Base-by-base conservation (phyloP, 208 protist genomes). In the Trypanosomatidae sp. region DNA sequence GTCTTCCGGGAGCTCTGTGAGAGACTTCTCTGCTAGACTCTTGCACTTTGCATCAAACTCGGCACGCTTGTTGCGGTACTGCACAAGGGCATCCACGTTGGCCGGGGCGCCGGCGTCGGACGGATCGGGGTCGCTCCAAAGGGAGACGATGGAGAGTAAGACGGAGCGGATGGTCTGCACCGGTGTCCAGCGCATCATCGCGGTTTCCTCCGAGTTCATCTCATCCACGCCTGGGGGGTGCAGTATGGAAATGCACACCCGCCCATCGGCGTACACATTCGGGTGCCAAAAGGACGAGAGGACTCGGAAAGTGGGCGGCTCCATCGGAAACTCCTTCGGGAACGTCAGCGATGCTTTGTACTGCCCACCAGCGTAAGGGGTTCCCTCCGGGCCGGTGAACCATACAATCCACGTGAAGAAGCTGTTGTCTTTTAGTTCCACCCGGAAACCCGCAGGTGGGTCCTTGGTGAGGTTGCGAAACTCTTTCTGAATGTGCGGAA, bases 201-300 rank as follows among this genome's bases (percentile, higher is more conserved):
- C 91, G 3, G 82, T 96, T 68, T 96, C 87, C 64, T 95, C 86
- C 13, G 84, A 85, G 67, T 93, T 97, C 81, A 95, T 95, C 72
- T 94, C 94, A 80, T 99, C 98, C 44, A 98, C 98, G 50, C 98
- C 98, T 0, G 98, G 98, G 10, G 97, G 89, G 74, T 99, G 98
- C 41, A 99, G 90, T 78, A 99, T 99, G 60, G 92, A 98, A 75
- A 99, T 99, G 88, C 99, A 99, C 60, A 99, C 98, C 22, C 85
- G 78, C 4, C 98, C 98, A 62, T 99, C 93, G 12, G 73, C 53
- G 73, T 99, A 99, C 46, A 97, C 91, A 76, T 99, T 99, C n/a
- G 98, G 98, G 87, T 99, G 98, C 96, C 97, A 99, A 77, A 99
- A 98, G 17, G 86, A 86, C 3, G 95, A 98, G 7, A 96, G 71